Evolutionary conservation across 805 yeast genomes (phyloP), one percentile per base, ranked within the genome.

Genomic region (Sugiyamaella boreocaroliniensis): DNA sequence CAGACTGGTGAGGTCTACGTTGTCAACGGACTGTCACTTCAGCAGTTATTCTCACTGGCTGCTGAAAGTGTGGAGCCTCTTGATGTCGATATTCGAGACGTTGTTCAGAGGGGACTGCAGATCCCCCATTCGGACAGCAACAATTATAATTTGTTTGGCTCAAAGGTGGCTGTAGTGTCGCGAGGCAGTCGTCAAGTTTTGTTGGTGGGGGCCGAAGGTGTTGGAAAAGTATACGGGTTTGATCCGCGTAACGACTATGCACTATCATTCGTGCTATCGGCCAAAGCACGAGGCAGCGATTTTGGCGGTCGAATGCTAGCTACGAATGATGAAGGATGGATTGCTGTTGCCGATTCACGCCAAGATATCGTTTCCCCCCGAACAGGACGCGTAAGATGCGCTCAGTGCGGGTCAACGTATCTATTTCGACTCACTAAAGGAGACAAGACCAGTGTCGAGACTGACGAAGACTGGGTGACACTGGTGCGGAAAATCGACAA

Each of bases 71-170:
- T 49, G 6, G 52, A 54, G 41, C 46, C 45, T 7, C 49, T 59
- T 18, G 32, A 53, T 6, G 50, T 52, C 2, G 53, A 45, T 18
- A 55, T 64, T 11, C 45, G 53, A 15, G 40, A 40, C 9, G 40
- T 54, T 11, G 51, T 46, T n/a, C 53, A 47, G n/a, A 43, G 29
- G 14, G 41, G 47, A 20, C 29, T 55, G 29, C 53, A 59, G 32
- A 43, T 61, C 2, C 43, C 53, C 14, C 16, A 45, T 8, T 29
- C 61, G 1, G 32, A 37, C 4, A 51, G 57, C 32, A 65, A 66
- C 7, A 14, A 43, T 9, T 78, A 69, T 59, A 78, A 73, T 45
- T 75, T 70, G 49, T 73, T 76, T 58, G 82, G 79, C 0, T 47
- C 69, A 0, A 49, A 66, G 1, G 40, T 76, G 14, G 63, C 73